phyloP scores from a whole-genome alignment of 352 stramenopile species.

The Phytophthora cryptogea region DNA sequence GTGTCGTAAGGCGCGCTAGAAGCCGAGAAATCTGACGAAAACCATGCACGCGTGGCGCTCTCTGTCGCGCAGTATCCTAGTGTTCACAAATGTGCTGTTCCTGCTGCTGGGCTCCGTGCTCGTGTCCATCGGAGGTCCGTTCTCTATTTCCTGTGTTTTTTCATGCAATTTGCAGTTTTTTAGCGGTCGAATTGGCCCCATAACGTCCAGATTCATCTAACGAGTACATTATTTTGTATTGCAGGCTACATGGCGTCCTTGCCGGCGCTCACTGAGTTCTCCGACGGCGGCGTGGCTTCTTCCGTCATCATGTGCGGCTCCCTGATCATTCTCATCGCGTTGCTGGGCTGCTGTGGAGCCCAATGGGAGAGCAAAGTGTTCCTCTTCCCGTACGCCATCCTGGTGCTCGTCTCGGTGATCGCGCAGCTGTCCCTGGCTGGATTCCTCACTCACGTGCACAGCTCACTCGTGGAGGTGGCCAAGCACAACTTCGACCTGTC shows the following conservation, averaged over 20 bases:
- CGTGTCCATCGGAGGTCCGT: conserved; percentile 74
- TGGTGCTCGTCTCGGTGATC: conserved; percentile 79
- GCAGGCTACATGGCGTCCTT: conserved; percentile 82
- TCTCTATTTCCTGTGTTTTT: not conserved
- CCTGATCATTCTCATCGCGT: conserved; percentile 76
- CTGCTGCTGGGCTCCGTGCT: conserved; percentile 81
- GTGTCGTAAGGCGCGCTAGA: conserved; percentile 23
- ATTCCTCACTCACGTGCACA: conserved; percentile 84
- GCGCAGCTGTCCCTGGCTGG: conserved; percentile 77
- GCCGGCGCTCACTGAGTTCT: conserved; percentile 83
- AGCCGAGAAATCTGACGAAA: conserved; percentile 9
- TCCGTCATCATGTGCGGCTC: conserved; percentile 82
- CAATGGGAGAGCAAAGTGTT: conserved; percentile 89
- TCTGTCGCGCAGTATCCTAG: conserved; percentile 75
- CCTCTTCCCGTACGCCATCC: conserved; percentile 80
- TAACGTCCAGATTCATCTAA: conserved; percentile 8
- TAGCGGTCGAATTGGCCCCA: conserved; percentile 8
- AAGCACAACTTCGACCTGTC: conserved; percentile 77
- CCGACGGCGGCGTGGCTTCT: conserved; percentile 72
- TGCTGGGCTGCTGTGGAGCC: conserved; percentile 80
- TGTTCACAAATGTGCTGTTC: conserved; percentile 91
- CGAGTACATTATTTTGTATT: conserved; percentile 10
- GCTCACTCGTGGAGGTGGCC: conserved; percentile 64
- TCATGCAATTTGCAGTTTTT: not conserved
- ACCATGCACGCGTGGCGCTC: conserved; percentile 69